phyloP scores from a whole-genome alignment of 805 yeast species.

The Yarrowia keelungensis region DNA sequence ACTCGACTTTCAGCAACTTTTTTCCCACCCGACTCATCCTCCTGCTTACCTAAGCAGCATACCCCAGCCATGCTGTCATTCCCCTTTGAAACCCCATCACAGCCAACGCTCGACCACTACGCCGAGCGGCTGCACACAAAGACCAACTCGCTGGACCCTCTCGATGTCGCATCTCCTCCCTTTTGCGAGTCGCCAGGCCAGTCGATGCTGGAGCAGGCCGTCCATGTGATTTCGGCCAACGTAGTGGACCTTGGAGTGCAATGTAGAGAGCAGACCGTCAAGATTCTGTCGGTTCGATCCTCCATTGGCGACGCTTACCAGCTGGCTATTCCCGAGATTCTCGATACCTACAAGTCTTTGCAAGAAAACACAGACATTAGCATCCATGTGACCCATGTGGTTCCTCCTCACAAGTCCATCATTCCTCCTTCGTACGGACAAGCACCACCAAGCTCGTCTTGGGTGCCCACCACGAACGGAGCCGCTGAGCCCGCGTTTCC shows the following conservation, averaged over 20 bases:
- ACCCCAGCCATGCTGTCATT: conserved; percentile 11
- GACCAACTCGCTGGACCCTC: conserved; percentile 22
- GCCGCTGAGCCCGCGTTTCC: conserved; percentile 1
- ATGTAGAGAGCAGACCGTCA: conserved; percentile 37
- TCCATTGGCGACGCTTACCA: conserved; percentile 40
- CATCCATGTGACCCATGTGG: conserved; percentile 42
- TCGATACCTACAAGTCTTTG: conserved; percentile 30
- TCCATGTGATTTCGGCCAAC: conserved; percentile 17
- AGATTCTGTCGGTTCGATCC: conserved; percentile 41
- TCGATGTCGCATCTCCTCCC: conserved; percentile 15
- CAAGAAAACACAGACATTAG: conserved; percentile 6
- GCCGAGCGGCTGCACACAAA: conserved; percentile 29
- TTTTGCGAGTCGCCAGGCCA: conserved; percentile 18
- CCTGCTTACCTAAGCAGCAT: conserved; percentile 1
- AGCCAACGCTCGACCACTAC: conserved; percentile 30
- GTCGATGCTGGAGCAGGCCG: conserved; percentile 25
- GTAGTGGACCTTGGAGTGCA: not conserved
- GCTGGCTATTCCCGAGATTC: conserved; percentile 40
- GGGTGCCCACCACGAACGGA: conserved; percentile 3
- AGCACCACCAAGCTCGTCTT: not conserved
- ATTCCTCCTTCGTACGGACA: conserved; percentile 16
- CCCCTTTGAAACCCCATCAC: conserved; percentile 27
- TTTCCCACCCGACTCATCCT: too few relatives aligned
- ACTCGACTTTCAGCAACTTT: too few relatives aligned
- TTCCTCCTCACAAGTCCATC: conserved; percentile 41